phyloP scores from a whole-genome alignment of 495 filamentous ascomycete species.

The Lasiosphaeriaceae sp. region DNA sequence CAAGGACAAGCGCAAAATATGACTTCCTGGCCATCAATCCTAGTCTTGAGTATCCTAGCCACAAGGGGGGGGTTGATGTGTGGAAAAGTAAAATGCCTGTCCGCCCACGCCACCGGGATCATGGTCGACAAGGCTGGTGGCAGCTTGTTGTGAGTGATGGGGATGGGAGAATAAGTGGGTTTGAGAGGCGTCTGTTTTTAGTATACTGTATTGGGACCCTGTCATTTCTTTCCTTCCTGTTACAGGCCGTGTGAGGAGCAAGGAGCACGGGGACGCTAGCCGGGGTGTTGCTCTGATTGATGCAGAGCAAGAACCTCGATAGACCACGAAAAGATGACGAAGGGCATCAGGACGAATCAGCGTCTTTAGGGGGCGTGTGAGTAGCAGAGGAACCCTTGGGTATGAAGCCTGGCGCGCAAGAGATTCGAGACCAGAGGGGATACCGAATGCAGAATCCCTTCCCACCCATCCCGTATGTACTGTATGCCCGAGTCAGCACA shows the following conservation, averaged over 20 bases:
- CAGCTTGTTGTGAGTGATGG: slow-evolving; percentile 17
- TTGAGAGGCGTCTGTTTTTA: slow-evolving; percentile 22
- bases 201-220: slow-evolving; percentile 25
- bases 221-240: slow-evolving; percentile 19
- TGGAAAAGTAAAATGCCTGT: slow-evolving; percentile 1
- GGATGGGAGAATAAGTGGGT: slow-evolving; percentile 12
- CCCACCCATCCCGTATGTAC: slow-evolving; percentile 3
- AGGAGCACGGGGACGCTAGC: slow-evolving; percentile 13
- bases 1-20: background rate
- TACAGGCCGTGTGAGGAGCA: slow-evolving; percentile 24
- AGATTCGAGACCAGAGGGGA: slow-evolving; percentile 4
- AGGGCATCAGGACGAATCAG: slow-evolving; percentile 18
- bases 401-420: background rate
- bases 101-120: slow-evolving; percentile 25
- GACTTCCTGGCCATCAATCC: background rate
- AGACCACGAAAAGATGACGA: slow-evolving; percentile 12
- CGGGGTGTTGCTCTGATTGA: slow-evolving; percentile 19
- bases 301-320: slow-evolving; percentile 22
- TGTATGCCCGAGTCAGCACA: slow-evolving; percentile 9
- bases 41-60: background rate
- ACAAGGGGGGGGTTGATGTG: background rate
- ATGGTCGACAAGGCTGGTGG: slow-evolving; percentile 16
- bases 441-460: slow-evolving; percentile 15
- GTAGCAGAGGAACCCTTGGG: slow-evolving; percentile 11
- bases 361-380: slow-evolving; percentile 12